Evolutionary conservation across 139 green algal genomes (phyloP), one percentile per base, ranked within the genome.

Genomic region (Picocystis salinarum): DNA sequence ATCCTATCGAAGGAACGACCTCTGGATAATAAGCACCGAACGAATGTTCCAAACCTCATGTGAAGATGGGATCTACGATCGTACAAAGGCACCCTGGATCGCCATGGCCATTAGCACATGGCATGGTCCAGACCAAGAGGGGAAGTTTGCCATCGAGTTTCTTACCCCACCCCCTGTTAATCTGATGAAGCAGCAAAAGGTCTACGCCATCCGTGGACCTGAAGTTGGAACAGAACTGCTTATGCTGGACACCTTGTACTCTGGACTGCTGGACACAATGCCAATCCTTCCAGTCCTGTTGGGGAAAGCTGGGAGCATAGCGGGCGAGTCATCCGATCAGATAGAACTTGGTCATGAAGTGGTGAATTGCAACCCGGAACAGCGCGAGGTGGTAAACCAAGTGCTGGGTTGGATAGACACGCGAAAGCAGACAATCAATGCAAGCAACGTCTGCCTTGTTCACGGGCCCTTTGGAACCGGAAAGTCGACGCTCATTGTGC

Each of bases 101-200:
- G 25, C 39, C 2, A 17, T 72, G n/a, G 56, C 46, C 28, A 34
- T 46, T 33, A 55, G 28, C 44, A 47, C 69, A 24, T 90, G 78
- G 78, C 71, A 83, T 55, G 78, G 71, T 0, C 78, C 78, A 7
- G 77, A 83, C 57, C 46, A 70, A 15, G 78, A 85, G 6, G 77
- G 77, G 28, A 81, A 71, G 69, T 72, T 22, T 13, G 2, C 51
- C 37, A 39, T 88, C 6, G 56, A 74, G 49, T 49, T 77, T 23
- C 49, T n/a, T n/a, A n/a, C n/a, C n/a, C n/a, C n/a, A n/a, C n/a
- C n/a, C n/a, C n/a, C n/a, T n/a, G n/a, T n/a, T n/a, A n/a, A n/a
- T n/a, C n/a, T n/a, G n/a, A n/a, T n/a, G n/a, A n/a, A n/a, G n/a
- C n/a, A n/a, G n/a, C n/a, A n/a, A n/a, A n/a, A n/a, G 0, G 44